Percentiles rank a stretch among this genome's conserved stretches.
Evolutionary conservation across 805 yeast species (phyloP).

Genomic region (Cyberlindnera bimundalis): DNA sequence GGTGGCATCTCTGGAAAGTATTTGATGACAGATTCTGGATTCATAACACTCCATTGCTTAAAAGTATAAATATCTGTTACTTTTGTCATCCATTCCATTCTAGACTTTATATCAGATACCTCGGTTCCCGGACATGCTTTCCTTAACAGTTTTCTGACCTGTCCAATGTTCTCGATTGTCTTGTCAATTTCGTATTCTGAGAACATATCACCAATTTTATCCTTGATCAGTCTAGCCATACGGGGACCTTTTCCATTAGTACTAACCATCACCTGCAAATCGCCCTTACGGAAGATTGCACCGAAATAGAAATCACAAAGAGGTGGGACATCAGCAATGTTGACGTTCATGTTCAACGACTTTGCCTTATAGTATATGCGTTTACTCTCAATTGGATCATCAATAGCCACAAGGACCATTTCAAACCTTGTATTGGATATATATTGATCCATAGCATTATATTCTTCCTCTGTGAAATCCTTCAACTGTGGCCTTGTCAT

Average conservation of each 20-base stretch:
- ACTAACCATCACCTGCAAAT: constrained; percentile 74
- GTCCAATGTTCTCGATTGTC: constrained; percentile 60
- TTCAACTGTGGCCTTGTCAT: constrained; percentile 9
- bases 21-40: constrained; percentile 9
- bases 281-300: constrained; percentile 67
- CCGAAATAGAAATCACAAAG: constrained; percentile 86
- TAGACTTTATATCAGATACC: constrained; percentile 43
- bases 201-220: constrained; percentile 44
- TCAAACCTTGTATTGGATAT: constrained; percentile 42
- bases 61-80: constrained; percentile 60
- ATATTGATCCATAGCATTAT: constrained; percentile 28
- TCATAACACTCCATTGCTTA: constrained; percentile 56
- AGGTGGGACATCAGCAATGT: constrained; percentile 83
- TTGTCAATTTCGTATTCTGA: constrained; percentile 41
- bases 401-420: constrained; percentile 70
- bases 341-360: constrained; percentile 52
- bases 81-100: constrained; percentile 71
- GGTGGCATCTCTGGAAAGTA: constrained; percentile 53
- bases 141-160: constrained; percentile 49
- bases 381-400: constrained; percentile 59
- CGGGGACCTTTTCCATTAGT: constrained; percentile 84
- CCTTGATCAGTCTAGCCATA: constrained; percentile 59
- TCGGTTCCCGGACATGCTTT: constrained; percentile 43
- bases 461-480: constrained; percentile 21
- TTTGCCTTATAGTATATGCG: constrained; percentile 51